Evolutionary conservation across 2,329 filamentous ascomycete genomes (phyloP).

Genomic region (Rasamsonia emersonii): DNA sequence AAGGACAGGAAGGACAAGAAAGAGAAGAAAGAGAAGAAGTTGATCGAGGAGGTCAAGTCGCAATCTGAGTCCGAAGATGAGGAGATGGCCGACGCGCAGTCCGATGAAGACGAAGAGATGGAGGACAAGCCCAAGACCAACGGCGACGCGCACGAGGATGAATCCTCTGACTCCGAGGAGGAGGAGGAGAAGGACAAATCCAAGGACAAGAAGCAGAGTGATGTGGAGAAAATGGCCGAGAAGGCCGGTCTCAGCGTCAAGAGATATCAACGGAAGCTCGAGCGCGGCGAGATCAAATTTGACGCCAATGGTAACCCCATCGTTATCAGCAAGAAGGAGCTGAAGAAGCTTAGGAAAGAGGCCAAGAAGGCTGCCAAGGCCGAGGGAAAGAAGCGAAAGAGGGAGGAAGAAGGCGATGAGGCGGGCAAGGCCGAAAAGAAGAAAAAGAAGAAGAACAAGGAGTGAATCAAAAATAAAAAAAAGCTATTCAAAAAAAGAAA

Average conservation of each 20-base stretch:
- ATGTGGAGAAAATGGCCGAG: slow-evolving; percentile 52
- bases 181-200: slow-evolving; percentile 24
- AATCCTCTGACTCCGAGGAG: slow-evolving; percentile 21
- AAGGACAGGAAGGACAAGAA: slow-evolving; percentile 36
- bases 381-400: slow-evolving; percentile 64
- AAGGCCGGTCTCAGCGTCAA: slow-evolving; percentile 61
- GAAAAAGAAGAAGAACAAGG: slow-evolving; percentile 51
- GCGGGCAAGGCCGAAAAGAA: slow-evolving; percentile 45
- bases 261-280: slow-evolving; percentile 72
- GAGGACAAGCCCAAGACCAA: slow-evolving; percentile 20
- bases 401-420: slow-evolving; percentile 47
- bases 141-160: slow-evolving; percentile 12
- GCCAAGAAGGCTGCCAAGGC: slow-evolving; percentile 46
- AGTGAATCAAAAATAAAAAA: slow-evolving; percentile 17
- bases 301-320: slow-evolving; percentile 56
- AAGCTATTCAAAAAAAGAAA: too few species aligned
- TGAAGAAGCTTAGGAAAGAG: slow-evolving; percentile 63
- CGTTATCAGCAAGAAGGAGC: slow-evolving; percentile 65
- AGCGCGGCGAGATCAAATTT: slow-evolving; percentile 64
- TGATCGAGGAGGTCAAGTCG: slow-evolving; percentile 35
- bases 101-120: slow-evolving; percentile 29
- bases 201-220: slow-evolving; percentile 42
- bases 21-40: slow-evolving; percentile 41
- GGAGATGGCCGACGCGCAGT: slow-evolving; percentile 36
- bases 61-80: slow-evolving; percentile 23